These are phyloP conservation scores for Diaporthe sp. DNA, from an alignment of 2,329 filamentous ascomycete species.

Conservation along the genomic window DNA sequence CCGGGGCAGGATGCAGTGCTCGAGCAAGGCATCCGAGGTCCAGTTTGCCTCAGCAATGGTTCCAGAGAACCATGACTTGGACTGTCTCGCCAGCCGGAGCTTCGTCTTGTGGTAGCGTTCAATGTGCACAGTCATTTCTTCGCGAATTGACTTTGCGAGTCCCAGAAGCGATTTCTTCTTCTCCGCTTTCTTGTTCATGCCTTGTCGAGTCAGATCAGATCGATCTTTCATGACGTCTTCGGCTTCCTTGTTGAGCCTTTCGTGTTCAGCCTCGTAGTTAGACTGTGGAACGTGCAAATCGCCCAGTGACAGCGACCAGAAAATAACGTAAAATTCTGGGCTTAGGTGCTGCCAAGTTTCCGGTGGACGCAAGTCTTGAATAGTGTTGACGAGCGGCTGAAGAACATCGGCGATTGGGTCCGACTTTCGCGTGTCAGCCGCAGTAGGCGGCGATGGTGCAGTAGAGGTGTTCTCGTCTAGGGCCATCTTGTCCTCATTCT, in stretches of 20 bases:
- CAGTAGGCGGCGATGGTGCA: conserved; percentile 44
- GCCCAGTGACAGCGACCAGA: conserved; percentile 90
- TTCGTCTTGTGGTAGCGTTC: conserved; percentile 76
- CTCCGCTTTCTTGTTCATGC: conserved; percentile 75
- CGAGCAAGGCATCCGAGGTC: conserved; percentile 82
- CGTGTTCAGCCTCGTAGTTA: conserved; percentile 83
- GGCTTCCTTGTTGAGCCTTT: conserved; percentile 75
- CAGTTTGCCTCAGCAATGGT: conserved; percentile 72
- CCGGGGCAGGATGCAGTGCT: conserved; percentile 93
- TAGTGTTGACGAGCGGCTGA: conserved; percentile 77
- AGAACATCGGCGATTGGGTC: conserved; percentile 77
- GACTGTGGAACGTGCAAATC: conserved; percentile 83
- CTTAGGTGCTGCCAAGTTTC: conserved; percentile 79
- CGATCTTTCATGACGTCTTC: conserved; percentile 78
- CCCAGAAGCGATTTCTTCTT: conserved; percentile 78
- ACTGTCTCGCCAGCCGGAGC: conserved; percentile 79
- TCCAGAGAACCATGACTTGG: conserved; percentile 81
- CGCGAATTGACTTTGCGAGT: conserved; percentile 76
- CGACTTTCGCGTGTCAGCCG: conserved; percentile 50
- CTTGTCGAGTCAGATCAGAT: conserved; percentile 77
- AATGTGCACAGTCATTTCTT: conserved; percentile 79
- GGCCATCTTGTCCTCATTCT: conserved; percentile 48
- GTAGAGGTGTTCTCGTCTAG: conserved; percentile 47
- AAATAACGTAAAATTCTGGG: conserved; percentile 86
- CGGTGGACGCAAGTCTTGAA: conserved; percentile 71